Evolutionary conservation across 2,329 filamentous ascomycete species (phyloP), one percentile per base, ranked within the genome.

Genomic region (Metarhizium anisopliae): DNA sequence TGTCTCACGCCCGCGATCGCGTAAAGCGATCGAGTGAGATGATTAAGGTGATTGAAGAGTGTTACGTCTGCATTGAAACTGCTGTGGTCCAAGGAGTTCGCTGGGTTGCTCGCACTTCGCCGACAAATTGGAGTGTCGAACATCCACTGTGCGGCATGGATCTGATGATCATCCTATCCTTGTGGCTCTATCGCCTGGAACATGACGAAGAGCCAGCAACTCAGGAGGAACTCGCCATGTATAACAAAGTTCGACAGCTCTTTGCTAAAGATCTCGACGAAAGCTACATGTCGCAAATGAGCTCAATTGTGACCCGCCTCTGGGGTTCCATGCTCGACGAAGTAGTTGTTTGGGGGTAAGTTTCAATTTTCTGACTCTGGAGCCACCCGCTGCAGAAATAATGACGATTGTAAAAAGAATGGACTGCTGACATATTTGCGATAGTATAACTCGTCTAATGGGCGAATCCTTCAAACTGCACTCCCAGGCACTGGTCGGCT

Each of bases 321-420:
- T 99, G 94, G 94, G 94, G 93, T 65, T 93, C 90, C 61, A 96
- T 97, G 87, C 85, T 97, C 61, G 94, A 97, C 69, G 94, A 96
- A 74, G 94, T 97, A 60, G 93, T 97, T 63, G 94, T 99, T 59
- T 97, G 94, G 94, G 94, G 94, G 91, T 96, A 86, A 84, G 91
- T 88, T 50, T 35, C 11, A 2, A 14, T 30, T 43, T n/a, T 29
- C 30, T 36, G 5, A 35, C 43, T 11, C 25, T 38, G 36, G 35
- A 16, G 49, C 32, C 14, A 16, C 47, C 47, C 30, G 35, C 53
- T 53, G 8, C 6, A n/a, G 7, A 36, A 40, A 16, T 13, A 8
- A 13, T 16, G 38, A 16, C 11, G 38, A 40, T 14, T 40, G 14
- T 16, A 13, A 11, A 40, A 11, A 40, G 38, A 16, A 16, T 40